phyloP scores from a whole-genome alignment of 441 rosid species.

The Flueggea neowawraea region DNA sequence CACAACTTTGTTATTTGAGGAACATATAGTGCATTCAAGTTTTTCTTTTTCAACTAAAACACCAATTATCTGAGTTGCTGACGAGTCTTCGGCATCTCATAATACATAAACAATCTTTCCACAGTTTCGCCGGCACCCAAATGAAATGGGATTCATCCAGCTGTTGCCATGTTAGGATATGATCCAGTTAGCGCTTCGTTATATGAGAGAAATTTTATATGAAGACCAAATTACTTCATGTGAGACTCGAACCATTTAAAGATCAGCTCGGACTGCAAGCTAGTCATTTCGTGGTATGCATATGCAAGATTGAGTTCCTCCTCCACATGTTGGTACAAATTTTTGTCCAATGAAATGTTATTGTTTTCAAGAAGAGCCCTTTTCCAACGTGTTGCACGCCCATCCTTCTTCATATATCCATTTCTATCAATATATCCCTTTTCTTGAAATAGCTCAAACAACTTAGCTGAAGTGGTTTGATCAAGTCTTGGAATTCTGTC shows the following conservation, averaged over 20 bases:
- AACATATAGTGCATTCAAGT: no score
- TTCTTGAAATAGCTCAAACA: constrained; percentile 48
- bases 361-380: constrained; percentile 35
- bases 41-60: no score
- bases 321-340: constrained; percentile 56
- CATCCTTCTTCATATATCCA: constrained; percentile 77
- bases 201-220: no score
- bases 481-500: constrained; percentile 66
- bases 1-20: no score
- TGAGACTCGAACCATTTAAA: constrained; percentile 90
- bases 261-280: constrained; percentile 73
- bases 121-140: no score
- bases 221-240: constrained; percentile 19
- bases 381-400: constrained; percentile 66
- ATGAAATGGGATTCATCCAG: no score
- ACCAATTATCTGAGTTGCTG: no score
- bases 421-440: constrained; percentile 63
- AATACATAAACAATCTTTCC: no score
- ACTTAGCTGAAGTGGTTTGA: constrained; percentile 36
- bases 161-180: no score
- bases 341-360: constrained; percentile 32
- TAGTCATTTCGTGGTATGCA: constrained; percentile 88
- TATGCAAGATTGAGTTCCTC: constrained; percentile 89
- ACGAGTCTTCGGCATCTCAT: no score
- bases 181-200: no score